Evolutionary conservation across 1,139 yeast genomes (phyloP).

Genomic region (Debaryomyces sp.): DNA sequence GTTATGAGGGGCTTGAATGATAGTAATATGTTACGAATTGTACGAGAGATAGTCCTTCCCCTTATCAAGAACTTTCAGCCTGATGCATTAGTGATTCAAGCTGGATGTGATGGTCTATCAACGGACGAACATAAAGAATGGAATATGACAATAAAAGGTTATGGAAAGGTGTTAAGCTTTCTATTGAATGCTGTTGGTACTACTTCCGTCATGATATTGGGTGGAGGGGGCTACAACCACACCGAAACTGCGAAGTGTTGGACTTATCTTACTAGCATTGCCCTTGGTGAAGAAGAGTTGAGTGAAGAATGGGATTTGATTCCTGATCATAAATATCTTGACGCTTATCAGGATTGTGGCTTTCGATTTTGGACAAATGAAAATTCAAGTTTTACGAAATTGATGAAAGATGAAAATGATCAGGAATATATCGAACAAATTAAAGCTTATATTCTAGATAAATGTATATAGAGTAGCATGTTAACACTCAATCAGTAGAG

Average conservation of each 20-base stretch:
- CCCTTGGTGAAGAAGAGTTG: slow-evolving; percentile 16
- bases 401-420: slow-evolving; percentile 45
- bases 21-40: slow-evolving; percentile 35
- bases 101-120: slow-evolving; percentile 73
- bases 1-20: slow-evolving; percentile 60
- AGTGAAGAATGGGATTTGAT: slow-evolving; percentile 36
- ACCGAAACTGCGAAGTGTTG: slow-evolving; percentile 67
- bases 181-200: slow-evolving; percentile 29
- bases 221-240: slow-evolving; percentile 81
- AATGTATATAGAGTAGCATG: slow-evolving; percentile 7
- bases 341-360: slow-evolving; percentile 48
- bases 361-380: slow-evolving; percentile 52
- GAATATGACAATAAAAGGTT: slow-evolving; percentile 64
- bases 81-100: slow-evolving; percentile 60
- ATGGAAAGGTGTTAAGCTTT: slow-evolving; percentile 36
- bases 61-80: slow-evolving; percentile 43
- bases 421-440: slow-evolving; percentile 20
- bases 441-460: slow-evolving; percentile 15
- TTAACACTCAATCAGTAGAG: slow-evolving; percentile 6
- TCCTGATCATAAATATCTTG: slow-evolving; percentile 56
- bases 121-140: slow-evolving; percentile 63
- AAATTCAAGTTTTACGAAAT: slow-evolving; percentile 26
- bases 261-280: slow-evolving; percentile 54
- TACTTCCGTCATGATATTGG: slow-evolving; percentile 52
- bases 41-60: slow-evolving; percentile 48